Evolutionary conservation across 257 asterid genomes (phyloP).

Genomic region (Phtheirospermum japonicum): DNA sequence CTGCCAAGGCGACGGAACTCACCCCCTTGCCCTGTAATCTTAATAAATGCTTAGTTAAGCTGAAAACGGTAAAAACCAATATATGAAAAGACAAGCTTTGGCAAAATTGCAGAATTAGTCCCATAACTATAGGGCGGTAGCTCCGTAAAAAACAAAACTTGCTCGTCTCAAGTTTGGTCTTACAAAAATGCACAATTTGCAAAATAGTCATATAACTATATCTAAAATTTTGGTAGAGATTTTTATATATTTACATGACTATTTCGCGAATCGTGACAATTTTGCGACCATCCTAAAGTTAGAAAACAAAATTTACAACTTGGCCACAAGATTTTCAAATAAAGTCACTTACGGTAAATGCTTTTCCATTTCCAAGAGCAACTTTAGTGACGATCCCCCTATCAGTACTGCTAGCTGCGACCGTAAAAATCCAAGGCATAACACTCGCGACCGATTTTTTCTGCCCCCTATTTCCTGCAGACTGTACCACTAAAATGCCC

Average conservation of each 20-base stretch:
- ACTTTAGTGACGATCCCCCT: background rate
- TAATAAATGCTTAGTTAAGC: background rate
- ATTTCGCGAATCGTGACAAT: conserved; percentile 4
- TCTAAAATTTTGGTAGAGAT: too few relatives aligned
- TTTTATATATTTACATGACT: too few relatives aligned
- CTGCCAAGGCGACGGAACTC: background rate
- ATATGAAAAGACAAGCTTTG: too few relatives aligned
- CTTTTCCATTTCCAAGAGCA: background rate
- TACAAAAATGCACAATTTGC: too few relatives aligned
- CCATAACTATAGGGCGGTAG: too few relatives aligned
- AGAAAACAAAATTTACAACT: too few relatives aligned
- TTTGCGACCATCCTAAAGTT: conserved; percentile 31
- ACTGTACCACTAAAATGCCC: conserved; percentile 37
- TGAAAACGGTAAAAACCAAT: background rate
- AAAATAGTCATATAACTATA: too few relatives aligned
- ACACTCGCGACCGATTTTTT: conserved; percentile 2
- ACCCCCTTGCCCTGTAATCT: background rate
- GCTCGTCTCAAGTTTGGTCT: too few relatives aligned
- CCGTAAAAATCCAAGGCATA: conserved; percentile 39
- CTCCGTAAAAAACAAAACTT: too few relatives aligned
- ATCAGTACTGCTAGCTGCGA: background rate
- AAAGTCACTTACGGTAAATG: background rate
- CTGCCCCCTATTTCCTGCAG: conserved; percentile 40
- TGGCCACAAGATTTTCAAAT: background rate
- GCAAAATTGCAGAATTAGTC: too few relatives aligned